Evolutionary conservation across 2,329 filamentous ascomycete genomes (phyloP), one percentile per base, ranked within the genome.

Genomic region (Graphilbum sp.): DNA sequence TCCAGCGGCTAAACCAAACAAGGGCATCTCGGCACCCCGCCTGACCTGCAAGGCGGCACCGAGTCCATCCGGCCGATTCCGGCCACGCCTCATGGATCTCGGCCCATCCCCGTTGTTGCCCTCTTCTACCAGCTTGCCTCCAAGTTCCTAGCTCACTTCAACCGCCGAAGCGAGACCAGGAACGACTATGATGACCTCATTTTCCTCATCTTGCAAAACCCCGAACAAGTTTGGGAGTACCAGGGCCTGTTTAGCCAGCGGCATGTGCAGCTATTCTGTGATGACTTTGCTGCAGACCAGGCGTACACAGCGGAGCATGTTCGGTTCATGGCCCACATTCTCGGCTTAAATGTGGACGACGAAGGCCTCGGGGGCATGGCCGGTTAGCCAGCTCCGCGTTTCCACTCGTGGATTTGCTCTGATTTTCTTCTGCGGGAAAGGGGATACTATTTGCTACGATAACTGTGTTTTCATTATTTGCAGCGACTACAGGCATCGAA

Each of bases 11-110:
- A n/a, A 12, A 30, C 27, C 15, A 30, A 30, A 30, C 5, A 24
- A 46, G 42, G 44, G 23, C 24, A 43, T 12, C 29, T 43, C 15
- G 36, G 36, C n/a, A 46, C 42, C 11, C 44, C 44, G 20, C 24
- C 31, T 15, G 38, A 40, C 20, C 29, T 46, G 18, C 40, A 35
- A 7, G 32, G 20, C 19, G 40, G 40, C n/a, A 37, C 40, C 11
- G 42, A 46, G 35, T 10, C 21, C 24, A 34, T 46, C 10, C 34
- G n/a, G 15, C 42, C 42, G 5, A n/a, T 40, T 15, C 39, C 27
- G 2, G 13, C 6, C 15, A 44, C 42, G 3, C 37, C 39, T 6
- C 40, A 44, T 12, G 42, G 40, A 27, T 15, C 27, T 3, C 13
- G 10, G 9, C 32, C 19, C 17, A 40, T 44, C 15, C 37, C 37